Evolutionary conservation across 2,329 filamentous ascomycete species (phyloP), one percentile per base, ranked within the genome.

Genomic region (Scolecobasidium constrictum): DNA sequence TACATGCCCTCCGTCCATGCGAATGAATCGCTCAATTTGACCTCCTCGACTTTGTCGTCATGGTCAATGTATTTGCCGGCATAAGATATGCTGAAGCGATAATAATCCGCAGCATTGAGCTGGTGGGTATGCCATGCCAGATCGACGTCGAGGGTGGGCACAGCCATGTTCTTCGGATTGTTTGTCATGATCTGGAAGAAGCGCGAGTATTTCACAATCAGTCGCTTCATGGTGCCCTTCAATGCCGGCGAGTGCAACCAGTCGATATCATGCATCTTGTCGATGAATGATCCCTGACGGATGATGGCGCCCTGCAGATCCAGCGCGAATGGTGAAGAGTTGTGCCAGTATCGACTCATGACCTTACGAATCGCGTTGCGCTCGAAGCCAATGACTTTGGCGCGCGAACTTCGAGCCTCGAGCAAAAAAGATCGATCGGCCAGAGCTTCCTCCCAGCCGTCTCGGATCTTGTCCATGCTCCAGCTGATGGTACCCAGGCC

Each of bases 91-190:
- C 74, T 80, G 55, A 73, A 80, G 3, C 56, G 46, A 51, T 76
- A 81, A 61, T 92, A 92, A 18, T 28, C 31, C 16, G 31, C 26
- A 0, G 84, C 81, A 6, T 65, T 73, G 3, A 90, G 73, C 56
- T 90, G 82, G 52, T 90, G 83, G 0, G 83, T 90, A 56, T 93
- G 86, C 82, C 83, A 87, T 0, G 75, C 81, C 0, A 87, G 64
- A 53, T 87, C 83, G 4, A 87, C 69, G 48, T 87, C 83, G 0
- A 86, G 66, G 0, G 82, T 87, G 0, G 83, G 83, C 1, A 87
- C 82, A 0, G 68, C 73, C 12, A 73, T 63, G 3, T 69, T 56
- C 1, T 47, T 50, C 0, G 68, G 67, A 35, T 75, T 51, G 0
- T 54, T 47, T 1, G 59, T 58, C 58, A 86, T 78, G 48, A 86